These are phyloP conservation scores for Cryptosporidium sp. DNA, from an alignment of 169 alveolate genomes.

Conservation along the genomic window DNA sequence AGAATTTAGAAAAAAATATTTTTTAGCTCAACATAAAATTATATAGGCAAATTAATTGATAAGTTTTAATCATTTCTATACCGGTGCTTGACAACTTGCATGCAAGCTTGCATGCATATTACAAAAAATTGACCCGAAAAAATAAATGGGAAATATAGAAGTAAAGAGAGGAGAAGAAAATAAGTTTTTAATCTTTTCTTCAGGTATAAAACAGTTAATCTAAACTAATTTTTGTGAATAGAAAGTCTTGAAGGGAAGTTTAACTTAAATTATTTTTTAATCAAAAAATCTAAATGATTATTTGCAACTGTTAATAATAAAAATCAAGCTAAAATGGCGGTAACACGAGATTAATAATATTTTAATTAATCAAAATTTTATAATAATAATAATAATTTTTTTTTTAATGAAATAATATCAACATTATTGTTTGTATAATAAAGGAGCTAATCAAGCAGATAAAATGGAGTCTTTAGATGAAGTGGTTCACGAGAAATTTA, in stretches of 20 bases:
- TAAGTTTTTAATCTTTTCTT: no score
- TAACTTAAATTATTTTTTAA: no score
- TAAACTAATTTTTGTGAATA: not conserved
- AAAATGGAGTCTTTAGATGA: conserved; percentile 75
- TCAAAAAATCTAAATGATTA: not conserved
- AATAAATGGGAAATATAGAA: no score
- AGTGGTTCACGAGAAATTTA: conserved; percentile 79
- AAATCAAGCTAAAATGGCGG: not conserved
- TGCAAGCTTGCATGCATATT: no score
- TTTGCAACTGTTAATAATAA: not conserved
- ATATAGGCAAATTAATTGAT: not conserved
- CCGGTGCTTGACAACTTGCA: not conserved
- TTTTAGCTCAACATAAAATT: not conserved
- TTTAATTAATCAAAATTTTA: not conserved
- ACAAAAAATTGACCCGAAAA: no score
- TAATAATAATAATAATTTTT: not conserved
- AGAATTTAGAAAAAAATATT: not conserved
- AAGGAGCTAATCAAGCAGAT: not conserved
- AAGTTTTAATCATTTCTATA: not conserved
- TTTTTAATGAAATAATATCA: not conserved
- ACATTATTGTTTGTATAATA: not conserved
- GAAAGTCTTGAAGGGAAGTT: not conserved
- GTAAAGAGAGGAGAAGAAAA: no score
- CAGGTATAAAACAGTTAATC: not conserved
- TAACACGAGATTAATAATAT: not conserved